Base-by-base conservation (phyloP, 2,329 filamentous ascomycete genomes). In the Botrytis hyacinthi region DNA sequence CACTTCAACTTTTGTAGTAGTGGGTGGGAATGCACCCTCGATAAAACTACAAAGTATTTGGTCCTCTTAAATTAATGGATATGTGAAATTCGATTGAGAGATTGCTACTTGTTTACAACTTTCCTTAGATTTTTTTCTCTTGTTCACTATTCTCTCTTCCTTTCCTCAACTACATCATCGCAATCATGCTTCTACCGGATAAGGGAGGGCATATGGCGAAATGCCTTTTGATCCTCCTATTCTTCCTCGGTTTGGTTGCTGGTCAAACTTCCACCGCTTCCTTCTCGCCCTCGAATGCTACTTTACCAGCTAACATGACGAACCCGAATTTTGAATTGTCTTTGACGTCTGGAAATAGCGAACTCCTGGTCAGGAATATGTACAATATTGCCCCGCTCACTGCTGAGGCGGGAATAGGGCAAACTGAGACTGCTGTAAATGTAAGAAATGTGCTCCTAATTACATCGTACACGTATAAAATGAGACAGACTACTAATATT, bases 371-470 rank as follows among this genome's bases (percentile, higher is more conserved):
- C 1, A 35, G 68, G n/a, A 73, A 57, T 40, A 59, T 63, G 9
- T 81, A 74, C 68, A 69, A 70, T 16, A 76, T 81, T 71, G 78
- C 77, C 46, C 80, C 79, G 54, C 75, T 81, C 22, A 80, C 77
- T 3, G 40, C 60, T 4, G 16, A 48, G 16, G 77, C 74, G 29
- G 80, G 80, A 7, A 75, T 69, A 66, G 79, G 79, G 59, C 67
- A 73, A 69, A 75, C 18, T 51, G 16, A 63, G 22, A 73, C 70
- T 37, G 37, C 73, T 18, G 68, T 79, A n/a, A 70, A 57, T 66
- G 78, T 80, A 74, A 48, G 76, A 26, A 40, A 26, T 76, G 74
- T 48, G 40, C 12, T 59, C 14, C 48, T 5, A 20, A 32, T 59
- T 18, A 26, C 8, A 37, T 29, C 46, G 29, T 35, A 29, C 6